Evolutionary conservation across 1,284 basidiomycete species (phyloP).

Genomic region (Salmacisia buchloeana): DNA sequence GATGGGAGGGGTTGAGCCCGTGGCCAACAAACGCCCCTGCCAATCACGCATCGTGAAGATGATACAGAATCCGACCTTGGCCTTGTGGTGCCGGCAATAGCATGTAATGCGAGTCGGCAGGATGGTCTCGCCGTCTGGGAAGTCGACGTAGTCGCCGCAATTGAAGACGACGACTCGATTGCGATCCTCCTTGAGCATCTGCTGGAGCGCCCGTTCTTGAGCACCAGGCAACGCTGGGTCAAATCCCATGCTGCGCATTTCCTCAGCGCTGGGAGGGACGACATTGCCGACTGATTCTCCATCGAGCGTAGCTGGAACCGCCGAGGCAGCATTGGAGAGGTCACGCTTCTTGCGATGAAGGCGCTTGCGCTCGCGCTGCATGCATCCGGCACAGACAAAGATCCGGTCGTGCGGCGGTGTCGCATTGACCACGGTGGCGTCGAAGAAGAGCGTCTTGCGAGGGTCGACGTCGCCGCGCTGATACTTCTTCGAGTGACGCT

Average conservation of each 20-base stretch:
- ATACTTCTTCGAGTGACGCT: slow-evolving; percentile 67
- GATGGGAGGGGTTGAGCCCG: slow-evolving; percentile 79
- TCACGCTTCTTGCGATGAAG: slow-evolving; percentile 40
- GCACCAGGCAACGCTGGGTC: slow-evolving; percentile 37
- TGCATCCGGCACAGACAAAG: slow-evolving; percentile 63
- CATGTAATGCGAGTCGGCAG: slow-evolving; percentile 94
- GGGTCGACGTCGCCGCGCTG: slow-evolving; percentile 40
- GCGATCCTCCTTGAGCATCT: slow-evolving; percentile 45
- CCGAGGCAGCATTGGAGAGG: slow-evolving; percentile 12
- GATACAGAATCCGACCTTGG: slow-evolving; percentile 90
- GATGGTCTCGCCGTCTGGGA: slow-evolving; percentile 77
- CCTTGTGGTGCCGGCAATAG: slow-evolving; percentile 97
- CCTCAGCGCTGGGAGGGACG: slow-evolving; percentile 33
- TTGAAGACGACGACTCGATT: slow-evolving; percentile 64
- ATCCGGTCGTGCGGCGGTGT: slow-evolving; percentile 67
- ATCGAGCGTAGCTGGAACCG: slow-evolving; percentile 11
- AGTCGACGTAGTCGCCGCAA: slow-evolving; percentile 83
- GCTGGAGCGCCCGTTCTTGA: slow-evolving; percentile 24
- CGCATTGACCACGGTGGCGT: slow-evolving; percentile 56
- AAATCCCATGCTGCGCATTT: slow-evolving; percentile 40
- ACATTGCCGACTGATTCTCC: slow-evolving; percentile 12
- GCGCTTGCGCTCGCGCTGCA: slow-evolving; percentile 59
- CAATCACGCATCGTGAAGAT: slow-evolving; percentile 82
- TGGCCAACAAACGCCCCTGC: slow-evolving; percentile 73
- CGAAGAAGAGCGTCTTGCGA: slow-evolving; percentile 48